Conservation (phyloP, 805 yeast genomes). For the Wickerhamiella alocasiicola region DNA sequence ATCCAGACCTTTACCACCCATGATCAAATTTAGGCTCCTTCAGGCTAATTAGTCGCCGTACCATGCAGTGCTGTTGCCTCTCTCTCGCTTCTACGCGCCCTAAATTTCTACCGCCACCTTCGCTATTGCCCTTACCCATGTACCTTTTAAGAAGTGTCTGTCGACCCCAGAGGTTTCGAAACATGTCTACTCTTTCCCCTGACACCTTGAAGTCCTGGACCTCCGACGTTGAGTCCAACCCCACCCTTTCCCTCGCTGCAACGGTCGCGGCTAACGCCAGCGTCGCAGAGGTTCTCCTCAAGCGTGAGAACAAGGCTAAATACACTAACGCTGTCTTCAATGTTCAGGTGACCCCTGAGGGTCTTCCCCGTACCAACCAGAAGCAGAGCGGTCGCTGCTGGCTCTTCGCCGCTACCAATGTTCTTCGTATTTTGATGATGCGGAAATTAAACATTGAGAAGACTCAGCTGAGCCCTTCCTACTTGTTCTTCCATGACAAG, state of each 20-base stretch:
- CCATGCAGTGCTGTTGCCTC: too few relatives aligned
- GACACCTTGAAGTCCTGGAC: conserved; percentile 22
- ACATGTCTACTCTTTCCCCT: conserved; percentile 10
- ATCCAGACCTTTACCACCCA: too few relatives aligned
- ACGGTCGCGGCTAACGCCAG: conserved; percentile 25
- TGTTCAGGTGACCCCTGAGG: conserved; percentile 36
- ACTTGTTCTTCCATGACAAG: conserved; percentile 74
- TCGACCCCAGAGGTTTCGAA: neutral
- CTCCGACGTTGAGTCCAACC: conserved; percentile 20
- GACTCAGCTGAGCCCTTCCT: conserved; percentile 67
- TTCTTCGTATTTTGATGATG: conserved; percentile 52
- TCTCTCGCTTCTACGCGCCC: too few relatives aligned
- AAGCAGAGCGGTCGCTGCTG: conserved; percentile 73
- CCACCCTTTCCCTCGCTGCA: conserved; percentile 23
- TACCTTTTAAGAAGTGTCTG: neutral
- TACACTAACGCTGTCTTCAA: conserved; percentile 31
- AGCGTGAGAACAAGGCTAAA: conserved; percentile 20
- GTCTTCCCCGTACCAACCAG: conserved; percentile 62
- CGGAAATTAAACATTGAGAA: conserved; percentile 49
- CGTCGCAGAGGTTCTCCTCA: conserved; percentile 22
- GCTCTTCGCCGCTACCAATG: conserved; percentile 75
- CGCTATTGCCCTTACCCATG: neutral
- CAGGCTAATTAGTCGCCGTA: too few relatives aligned
- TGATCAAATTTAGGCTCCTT: too few relatives aligned
- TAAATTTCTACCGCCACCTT: too few relatives aligned